Conservation (phyloP, 139 green algal species). For the Monoraphidium neglectum region DNA sequence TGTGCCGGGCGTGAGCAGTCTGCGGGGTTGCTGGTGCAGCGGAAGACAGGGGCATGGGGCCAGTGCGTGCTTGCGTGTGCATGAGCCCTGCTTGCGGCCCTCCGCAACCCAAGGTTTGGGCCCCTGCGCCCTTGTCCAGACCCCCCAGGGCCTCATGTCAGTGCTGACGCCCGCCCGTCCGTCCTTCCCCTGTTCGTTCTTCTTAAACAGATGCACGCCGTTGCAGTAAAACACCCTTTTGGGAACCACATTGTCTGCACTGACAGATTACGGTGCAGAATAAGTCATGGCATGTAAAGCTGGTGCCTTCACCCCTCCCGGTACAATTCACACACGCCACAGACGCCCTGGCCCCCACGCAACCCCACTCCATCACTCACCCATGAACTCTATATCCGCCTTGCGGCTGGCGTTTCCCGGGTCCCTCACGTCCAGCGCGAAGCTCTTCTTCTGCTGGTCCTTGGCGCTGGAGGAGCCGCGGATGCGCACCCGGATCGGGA, state of each 20-base stretch:
- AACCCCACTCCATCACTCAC: not conserved
- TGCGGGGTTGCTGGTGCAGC: not conserved
- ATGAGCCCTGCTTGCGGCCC: not conserved
- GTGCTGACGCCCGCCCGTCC: no score
- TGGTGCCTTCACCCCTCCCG: no score
- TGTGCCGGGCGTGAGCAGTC: not conserved
- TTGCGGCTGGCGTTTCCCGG: slow-evolving; percentile 7
- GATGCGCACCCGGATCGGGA: slow-evolving; percentile 16
- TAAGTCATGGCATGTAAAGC: no score
- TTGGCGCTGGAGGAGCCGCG: slow-evolving; percentile 31
- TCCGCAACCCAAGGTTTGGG: not conserved
- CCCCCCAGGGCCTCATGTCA: no score
- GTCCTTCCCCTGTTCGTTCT: no score
- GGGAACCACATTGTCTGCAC: no score
- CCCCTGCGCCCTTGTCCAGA: no score
- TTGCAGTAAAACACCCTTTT: no score
- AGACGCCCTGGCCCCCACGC: not conserved
- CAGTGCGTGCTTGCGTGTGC: not conserved
- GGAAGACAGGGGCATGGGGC: not conserved
- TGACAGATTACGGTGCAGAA: no score
- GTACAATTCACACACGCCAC: not conserved
- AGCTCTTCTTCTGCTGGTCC: slow-evolving; percentile 50
- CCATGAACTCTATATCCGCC: not conserved
- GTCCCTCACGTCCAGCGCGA: slow-evolving; percentile 34
- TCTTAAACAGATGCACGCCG: no score